Evolutionary conservation across 2,329 filamentous ascomycete genomes (phyloP), one percentile per base, ranked within the genome.

Genomic region (Diaporthe ilicicola): DNA sequence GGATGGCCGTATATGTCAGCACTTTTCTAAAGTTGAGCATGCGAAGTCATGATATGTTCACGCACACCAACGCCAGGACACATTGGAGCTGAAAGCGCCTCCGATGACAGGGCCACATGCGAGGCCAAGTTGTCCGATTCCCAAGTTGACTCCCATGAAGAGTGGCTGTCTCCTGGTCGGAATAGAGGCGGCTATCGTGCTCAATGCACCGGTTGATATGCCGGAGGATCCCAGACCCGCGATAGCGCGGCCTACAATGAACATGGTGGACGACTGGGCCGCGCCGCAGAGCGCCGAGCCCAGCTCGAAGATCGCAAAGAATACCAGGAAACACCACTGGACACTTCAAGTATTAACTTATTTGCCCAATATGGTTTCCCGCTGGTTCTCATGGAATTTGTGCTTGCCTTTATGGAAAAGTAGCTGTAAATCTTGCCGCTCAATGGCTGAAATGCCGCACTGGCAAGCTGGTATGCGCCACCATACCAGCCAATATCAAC

Each of bases 101-200:
- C 85, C 85, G 27, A 86, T 74, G 8, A 89, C 74, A 1, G 87
- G 86, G 0, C 87, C 88, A 0, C 80, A 69, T 0, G 83, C 80
- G n/a, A 85, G 75, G 1, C 84, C 85, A 12, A 88, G 74, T 56
- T 85, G 83, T 5, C 79, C 77, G 34, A 81, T 77, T 78, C 29
- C 54, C 32, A 71, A 62, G 17, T 46, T 46, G 4, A 70, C 9
- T 10, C 46, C 46, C n/a, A 65, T 69, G 37, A 51, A 42, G 44
- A 42, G 48, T 29, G 69, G 48, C 10, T 46, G 64, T 13, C 24
- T 32, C n/a, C 24, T 10, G 13, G 56, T 17, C 2, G 62, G 62
- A 4, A 62, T 22, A 3, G n/a, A 15, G 32, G 42, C 46, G 9
- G 67, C 34, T 19, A 69, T 32, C 15, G 48, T 69, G 9, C 46